Percentiles rank a stretch among this genome's conserved stretches.
These are phyloP conservation scores for Dovyalis caffra DNA, from an alignment of 345 rosid genomes.

Conservation along the genomic window DNA sequence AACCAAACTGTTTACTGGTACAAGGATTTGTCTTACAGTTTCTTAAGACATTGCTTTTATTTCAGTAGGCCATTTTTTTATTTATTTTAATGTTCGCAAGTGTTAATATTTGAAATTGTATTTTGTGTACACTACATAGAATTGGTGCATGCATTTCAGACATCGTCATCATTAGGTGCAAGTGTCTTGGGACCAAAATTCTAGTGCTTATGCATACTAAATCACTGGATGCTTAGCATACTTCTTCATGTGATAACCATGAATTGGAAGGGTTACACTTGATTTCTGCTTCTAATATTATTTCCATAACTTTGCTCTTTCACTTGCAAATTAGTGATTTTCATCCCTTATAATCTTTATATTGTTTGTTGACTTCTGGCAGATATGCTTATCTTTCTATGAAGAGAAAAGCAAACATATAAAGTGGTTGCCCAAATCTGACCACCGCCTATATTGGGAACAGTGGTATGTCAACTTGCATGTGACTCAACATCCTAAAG, in stretches of 20 bases:
- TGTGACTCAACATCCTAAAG: slow-evolving; percentile 64
- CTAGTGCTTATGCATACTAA: neutral
- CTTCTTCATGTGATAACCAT: slow-evolving; percentile 1
- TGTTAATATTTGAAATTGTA: neutral
- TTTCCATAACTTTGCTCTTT: neutral
- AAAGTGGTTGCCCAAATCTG: slow-evolving; percentile 82
- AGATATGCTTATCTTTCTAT: slow-evolving; percentile 90
- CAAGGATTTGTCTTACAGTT: neutral
- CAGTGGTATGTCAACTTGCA: slow-evolving; percentile 90
- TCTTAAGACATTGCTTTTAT: no score
- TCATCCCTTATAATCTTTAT: neutral
- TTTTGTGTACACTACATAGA: neutral
- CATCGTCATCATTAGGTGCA: neutral
- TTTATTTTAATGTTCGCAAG: neutral
- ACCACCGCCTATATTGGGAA: slow-evolving; percentile 76
- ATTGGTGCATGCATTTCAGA: neutral
- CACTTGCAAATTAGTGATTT: neutral
- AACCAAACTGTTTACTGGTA: neutral
- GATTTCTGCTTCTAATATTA: neutral
- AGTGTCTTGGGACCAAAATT: neutral
- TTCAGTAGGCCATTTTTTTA: no score
- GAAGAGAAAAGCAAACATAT: slow-evolving; percentile 86
- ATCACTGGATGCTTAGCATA: neutral
- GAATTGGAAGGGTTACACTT: neutral
- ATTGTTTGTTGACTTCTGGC: slow-evolving; percentile 23